Percentiles rank a stretch among this genome's conserved stretches.
These are phyloP conservation scores for Penicillium vulpinum DNA, from an alignment of 2,329 filamentous ascomycete genomes.

Conservation along the genomic window DNA sequence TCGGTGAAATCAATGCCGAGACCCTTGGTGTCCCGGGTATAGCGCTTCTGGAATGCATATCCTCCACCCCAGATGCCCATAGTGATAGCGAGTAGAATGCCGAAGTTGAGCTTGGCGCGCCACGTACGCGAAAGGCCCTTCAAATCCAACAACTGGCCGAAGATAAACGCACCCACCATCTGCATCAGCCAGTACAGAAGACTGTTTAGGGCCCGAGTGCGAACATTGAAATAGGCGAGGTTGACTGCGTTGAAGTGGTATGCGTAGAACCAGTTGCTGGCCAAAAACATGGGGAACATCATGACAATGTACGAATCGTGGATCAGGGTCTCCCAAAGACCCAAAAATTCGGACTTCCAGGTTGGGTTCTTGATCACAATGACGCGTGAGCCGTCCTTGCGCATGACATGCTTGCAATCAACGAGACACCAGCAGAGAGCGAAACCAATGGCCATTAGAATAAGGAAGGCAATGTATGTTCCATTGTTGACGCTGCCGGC, in stretches of 20 bases:
- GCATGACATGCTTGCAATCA: conserved; percentile 70
- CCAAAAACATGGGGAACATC: conserved; percentile 79
- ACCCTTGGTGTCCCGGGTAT: conserved; percentile 50
- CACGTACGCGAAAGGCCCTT: conserved; percentile 60
- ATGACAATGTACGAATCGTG: conserved; percentile 71
- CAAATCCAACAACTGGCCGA: conserved; percentile 70
- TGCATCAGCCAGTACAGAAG: conserved; percentile 78
- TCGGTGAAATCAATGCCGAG: conserved; percentile 63
- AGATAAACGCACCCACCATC: conserved; percentile 71
- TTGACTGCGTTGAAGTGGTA: conserved; percentile 79
- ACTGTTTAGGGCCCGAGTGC: conserved; percentile 74
- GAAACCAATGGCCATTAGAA: conserved; percentile 76
- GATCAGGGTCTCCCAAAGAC: conserved; percentile 71
- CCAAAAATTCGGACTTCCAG: conserved; percentile 75
- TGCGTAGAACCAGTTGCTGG: conserved; percentile 77
- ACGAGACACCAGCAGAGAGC: conserved; percentile 67
- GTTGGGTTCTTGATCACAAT: conserved; percentile 90
- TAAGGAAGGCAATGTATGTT: conserved; percentile 84
- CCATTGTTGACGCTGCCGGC: conserved; percentile 59
- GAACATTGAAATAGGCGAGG: conserved; percentile 67
- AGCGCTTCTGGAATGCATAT: conserved; percentile 70
- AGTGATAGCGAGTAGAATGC: conserved; percentile 65
- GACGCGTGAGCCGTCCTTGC: conserved; percentile 74
- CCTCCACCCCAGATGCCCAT: conserved; percentile 82
- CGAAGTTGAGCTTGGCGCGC: conserved; percentile 66